phyloP scores from a whole-genome alignment of 73 alveolate genomes.

The Paramecium caudatum region DNA sequence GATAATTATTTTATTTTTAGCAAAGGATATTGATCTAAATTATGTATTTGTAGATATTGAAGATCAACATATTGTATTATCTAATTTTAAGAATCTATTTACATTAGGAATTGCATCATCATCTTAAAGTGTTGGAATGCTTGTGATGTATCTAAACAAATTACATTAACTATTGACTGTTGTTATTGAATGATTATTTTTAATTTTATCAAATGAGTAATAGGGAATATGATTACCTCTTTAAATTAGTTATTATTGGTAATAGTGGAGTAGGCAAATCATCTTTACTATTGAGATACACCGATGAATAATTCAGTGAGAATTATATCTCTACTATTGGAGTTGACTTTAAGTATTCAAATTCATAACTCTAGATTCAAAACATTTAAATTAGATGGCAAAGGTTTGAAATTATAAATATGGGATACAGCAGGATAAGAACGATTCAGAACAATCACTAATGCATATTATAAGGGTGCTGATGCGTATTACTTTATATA shows the following conservation, averaged over 20 bases:
- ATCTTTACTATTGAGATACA: conserved; percentile 81
- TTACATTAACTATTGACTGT: background rate
- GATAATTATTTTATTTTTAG: background rate
- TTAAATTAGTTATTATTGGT: conserved; percentile 82
- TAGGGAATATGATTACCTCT: conserved; percentile 79
- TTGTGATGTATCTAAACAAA: conserved; percentile 3
- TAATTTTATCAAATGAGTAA: background rate
- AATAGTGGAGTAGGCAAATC: conserved; percentile 87
- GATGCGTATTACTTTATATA: conserved; percentile 71
- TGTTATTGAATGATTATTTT: conserved; percentile 7
- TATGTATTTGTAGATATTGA: conserved; percentile 6
- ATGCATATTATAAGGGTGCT: conserved; percentile 86
- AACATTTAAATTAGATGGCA: conserved; percentile 14
- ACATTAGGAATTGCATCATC: conserved; percentile 30
- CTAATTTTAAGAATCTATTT: conserved; percentile 22
- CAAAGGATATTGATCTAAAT: background rate
- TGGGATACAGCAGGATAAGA: conserved; percentile 94
- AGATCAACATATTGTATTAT: conserved; percentile 9
- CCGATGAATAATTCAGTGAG: conserved; percentile 82
- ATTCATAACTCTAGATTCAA: conserved; percentile 33
- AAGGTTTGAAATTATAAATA: conserved; percentile 79
- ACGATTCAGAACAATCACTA: conserved; percentile 82
- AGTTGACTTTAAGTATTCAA: conserved; percentile 82
- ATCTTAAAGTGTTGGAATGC: background rate
- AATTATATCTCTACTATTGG: conserved; percentile 85